Conservation (phyloP, 2,329 filamentous ascomycete species). For the Colletotrichum paranaense region DNA sequence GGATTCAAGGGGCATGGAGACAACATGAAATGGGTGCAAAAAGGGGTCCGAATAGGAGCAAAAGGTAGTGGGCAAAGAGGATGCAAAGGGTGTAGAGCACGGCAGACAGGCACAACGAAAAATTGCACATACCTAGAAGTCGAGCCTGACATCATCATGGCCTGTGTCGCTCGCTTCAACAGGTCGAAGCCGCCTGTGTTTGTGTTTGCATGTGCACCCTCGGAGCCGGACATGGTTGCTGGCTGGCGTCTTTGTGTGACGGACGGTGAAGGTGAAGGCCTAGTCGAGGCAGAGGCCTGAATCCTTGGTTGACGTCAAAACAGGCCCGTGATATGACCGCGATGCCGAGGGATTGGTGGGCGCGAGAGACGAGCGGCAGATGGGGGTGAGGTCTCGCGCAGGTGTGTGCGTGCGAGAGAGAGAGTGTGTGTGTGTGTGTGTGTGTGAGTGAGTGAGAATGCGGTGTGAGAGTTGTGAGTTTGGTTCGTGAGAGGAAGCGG, state of each 20-base stretch:
- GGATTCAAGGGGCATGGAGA: neutral
- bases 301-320: constrained; percentile 31
- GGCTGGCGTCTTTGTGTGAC: constrained; percentile 6
- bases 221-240: constrained; percentile 61
- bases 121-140: constrained; percentile 32
- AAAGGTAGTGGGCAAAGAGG: neutral
- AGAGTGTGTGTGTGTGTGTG: neutral
- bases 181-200: constrained; percentile 64
- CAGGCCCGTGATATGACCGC: constrained; percentile 28
- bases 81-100: neutral
- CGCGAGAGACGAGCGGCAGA: constrained; percentile 4
- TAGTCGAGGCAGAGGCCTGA: constrained; percentile 35
- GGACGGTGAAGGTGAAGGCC: constrained; percentile 20
- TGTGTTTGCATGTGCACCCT: constrained; percentile 52
- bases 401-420: neutral
- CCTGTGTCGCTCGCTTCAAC: constrained; percentile 69
- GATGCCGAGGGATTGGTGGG: constrained; percentile 16
- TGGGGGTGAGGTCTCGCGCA: constrained; percentile 1
- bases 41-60: neutral
- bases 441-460: neutral
- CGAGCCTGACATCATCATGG: constrained; percentile 69
- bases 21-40: neutral
- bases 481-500: constrained; percentile 17
- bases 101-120: constrained; percentile 37
- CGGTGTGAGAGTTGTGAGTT: constrained; percentile 14